A percentile compares a stretch with the other conserved stretches of the same genome.
phyloP scores from a whole-genome alignment of 305 asterid genomes.

The Ilex paraguariensis region DNA sequence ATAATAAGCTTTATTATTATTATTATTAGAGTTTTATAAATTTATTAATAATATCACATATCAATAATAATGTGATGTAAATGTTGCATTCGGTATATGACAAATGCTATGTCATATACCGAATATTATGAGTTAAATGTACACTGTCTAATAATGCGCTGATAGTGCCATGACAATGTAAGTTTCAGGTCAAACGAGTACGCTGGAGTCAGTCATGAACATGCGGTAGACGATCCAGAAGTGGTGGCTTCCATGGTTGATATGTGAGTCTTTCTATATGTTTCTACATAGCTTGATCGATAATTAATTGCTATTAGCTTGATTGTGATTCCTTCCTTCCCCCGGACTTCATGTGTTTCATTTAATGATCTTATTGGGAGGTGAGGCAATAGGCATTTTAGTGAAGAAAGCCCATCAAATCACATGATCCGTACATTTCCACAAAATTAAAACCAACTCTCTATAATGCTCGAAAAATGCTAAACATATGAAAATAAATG shows the following conservation, averaged over 20 bases:
- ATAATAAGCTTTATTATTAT: too few species aligned
- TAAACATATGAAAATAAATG: too few species aligned
- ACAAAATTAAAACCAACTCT: slow-evolving; percentile 4
- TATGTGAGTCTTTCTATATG: slow-evolving; percentile 37
- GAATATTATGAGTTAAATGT: background rate
- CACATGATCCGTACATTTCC: slow-evolving; percentile 43
- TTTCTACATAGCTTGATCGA: background rate
- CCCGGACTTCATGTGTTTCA: slow-evolving; percentile 36
- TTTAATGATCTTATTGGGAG: slow-evolving; percentile 29
- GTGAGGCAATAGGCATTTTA: slow-evolving; percentile 7
- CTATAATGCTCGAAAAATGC: too few species aligned
- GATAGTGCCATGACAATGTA: background rate
- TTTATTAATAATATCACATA: background rate
- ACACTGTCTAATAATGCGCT: background rate
- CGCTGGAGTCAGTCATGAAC: slow-evolving; percentile 29
- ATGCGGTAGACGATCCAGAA: slow-evolving; percentile 73
- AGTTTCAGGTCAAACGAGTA: slow-evolving; percentile 36
- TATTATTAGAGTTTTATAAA: too few species aligned
- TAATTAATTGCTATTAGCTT: background rate
- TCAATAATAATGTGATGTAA: background rate
- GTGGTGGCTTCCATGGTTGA: slow-evolving; percentile 58
- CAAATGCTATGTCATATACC: too few species aligned
- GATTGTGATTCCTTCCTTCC: slow-evolving; percentile 11
- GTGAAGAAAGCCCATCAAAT: slow-evolving; percentile 11
- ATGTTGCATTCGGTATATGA: too few species aligned